Evolutionary conservation across 345 rosid genomes (phyloP), one percentile per base, ranked within the genome.

Genomic region (Acer campestre): DNA sequence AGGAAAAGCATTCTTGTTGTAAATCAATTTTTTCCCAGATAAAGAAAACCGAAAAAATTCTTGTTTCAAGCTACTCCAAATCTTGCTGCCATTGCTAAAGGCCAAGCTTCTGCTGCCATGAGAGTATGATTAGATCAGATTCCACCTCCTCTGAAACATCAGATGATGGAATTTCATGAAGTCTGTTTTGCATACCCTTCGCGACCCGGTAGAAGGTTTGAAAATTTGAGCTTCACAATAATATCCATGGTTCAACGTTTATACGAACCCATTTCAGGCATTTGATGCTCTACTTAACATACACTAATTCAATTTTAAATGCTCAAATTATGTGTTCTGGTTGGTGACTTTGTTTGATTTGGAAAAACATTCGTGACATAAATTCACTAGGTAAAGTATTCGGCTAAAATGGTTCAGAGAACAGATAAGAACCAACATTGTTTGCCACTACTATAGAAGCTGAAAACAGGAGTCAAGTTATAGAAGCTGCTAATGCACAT

Each of bases 371-470:
- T 78, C 67, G 35, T 56, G 31, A 0, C 59, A 44, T 67, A 25
- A 31, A 31, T 61, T 75, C 27, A 38, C 70, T 69, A 89, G 97
- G 98, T 55, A 79, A 86, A 76, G 82, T 92, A 82, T 94, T 14
- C 80, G 85, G 62, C 69, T 91, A 71, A 91, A 85, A 75, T 94
- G 98, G 98, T 78, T 93, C 78, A 90, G 98, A 75, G 86, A 86
- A 75, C 97, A 93, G 62, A 89, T 97, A 94, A 81, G 98, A 94
- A 81, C 97, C 98, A 0, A 92, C 93, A 2, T 79, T 92, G 65
- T 94, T 94, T 72, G 96, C 90, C 73, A 88, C 93, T 17, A 89
- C 90, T 1, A 90, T 91, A 75, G 88, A 82, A 76, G 87, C 85
- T 83, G 92, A 93, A 3, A 70, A 68, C 55, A 81, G 80, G 85